phyloP scores from a whole-genome alignment of 2,329 filamentous ascomycete genomes.

The Sporothrix dimorphospora region DNA sequence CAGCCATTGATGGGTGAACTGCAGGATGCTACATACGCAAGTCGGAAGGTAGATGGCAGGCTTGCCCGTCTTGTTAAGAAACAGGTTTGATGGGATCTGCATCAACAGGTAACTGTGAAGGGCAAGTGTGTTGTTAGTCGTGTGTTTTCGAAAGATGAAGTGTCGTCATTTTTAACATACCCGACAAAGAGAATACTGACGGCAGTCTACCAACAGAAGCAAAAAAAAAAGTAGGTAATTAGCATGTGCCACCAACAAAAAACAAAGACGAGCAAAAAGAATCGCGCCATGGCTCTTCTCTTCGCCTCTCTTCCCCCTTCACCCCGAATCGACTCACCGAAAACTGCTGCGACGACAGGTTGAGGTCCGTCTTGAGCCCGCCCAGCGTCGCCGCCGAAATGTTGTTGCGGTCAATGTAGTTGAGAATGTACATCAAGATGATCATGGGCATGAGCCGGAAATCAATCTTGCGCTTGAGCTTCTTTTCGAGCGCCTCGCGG shows the following conservation, averaged over 20 bases:
- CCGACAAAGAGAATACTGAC: conserved; percentile 57
- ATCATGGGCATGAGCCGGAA: conserved; percentile 61
- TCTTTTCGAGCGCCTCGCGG: conserved; percentile 52
- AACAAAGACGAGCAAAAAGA: not conserved
- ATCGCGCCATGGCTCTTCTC: not conserved
- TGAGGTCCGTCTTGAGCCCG: conserved; percentile 51
- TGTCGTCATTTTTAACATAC: no score
- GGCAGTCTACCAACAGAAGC: conserved; percentile 42
- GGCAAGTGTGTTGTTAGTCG: no score
- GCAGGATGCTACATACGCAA: no score
- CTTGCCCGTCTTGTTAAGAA: conserved; percentile 56
- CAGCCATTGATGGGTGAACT: no score
- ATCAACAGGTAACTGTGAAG: conserved; percentile 50
- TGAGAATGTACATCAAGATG: conserved; percentile 66
- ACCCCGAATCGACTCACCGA: no score
- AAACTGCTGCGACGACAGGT: conserved; percentile 41
- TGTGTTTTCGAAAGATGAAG: no score
- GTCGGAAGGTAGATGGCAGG: conserved; percentile 51
- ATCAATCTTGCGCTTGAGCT: conserved; percentile 63
- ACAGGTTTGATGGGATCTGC: conserved; percentile 56
- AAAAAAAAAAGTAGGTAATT: not conserved
- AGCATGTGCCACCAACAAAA: not conserved
- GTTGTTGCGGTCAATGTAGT: conserved; percentile 57
- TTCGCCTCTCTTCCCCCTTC: not conserved
- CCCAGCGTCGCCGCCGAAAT: conserved; percentile 49